Conservation (phyloP, 805 yeast genomes). For the Teunomyces panamensis region DNA sequence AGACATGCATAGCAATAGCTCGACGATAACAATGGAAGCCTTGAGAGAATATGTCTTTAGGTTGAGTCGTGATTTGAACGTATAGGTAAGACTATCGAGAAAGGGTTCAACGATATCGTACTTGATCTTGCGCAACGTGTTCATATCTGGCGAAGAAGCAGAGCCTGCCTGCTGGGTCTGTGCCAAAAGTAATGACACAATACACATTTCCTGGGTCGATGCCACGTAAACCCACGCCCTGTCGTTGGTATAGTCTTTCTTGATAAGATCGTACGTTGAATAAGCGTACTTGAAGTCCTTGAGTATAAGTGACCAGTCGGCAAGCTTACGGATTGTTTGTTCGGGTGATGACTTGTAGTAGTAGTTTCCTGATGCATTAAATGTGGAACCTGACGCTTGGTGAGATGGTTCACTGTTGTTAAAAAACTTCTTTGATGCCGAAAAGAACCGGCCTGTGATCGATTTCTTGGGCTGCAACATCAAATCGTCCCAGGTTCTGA, state of each 20-base stretch:
- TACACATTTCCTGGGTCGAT: conserved; percentile 85
- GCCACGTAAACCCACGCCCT: conserved; percentile 82
- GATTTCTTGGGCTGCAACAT: conserved; percentile 74
- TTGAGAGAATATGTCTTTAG: conserved; percentile 69
- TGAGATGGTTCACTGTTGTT: conserved; percentile 24
- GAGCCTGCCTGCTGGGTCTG: conserved; percentile 34
- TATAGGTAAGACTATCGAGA: conserved; percentile 70
- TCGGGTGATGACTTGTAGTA: conserved; percentile 67
- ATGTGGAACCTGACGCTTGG: conserved; percentile 22
- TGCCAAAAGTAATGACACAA: conserved; percentile 66
- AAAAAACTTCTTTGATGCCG: conserved; percentile 60
- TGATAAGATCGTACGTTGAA: conserved; percentile 75
- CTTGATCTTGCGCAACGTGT: conserved; percentile 45
- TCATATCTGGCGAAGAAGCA: conserved; percentile 39
- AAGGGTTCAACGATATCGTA: conserved; percentile 56
- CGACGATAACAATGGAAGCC: conserved; percentile 64
- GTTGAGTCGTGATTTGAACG: conserved; percentile 69
- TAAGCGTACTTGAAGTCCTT: conserved; percentile 84
- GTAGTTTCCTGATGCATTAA: conserved; percentile 50
- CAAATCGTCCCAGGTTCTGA: conserved; percentile 83
- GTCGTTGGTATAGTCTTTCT: conserved; percentile 72
- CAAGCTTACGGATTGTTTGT: conserved; percentile 73
- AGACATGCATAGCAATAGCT: conserved; percentile 57
- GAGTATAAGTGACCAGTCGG: conserved; percentile 91
- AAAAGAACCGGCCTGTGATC: conserved; percentile 68